These are phyloP conservation scores for Eucalyptus melliodora DNA, from an alignment of 345 rosid genomes.

Conservation along the genomic window DNA sequence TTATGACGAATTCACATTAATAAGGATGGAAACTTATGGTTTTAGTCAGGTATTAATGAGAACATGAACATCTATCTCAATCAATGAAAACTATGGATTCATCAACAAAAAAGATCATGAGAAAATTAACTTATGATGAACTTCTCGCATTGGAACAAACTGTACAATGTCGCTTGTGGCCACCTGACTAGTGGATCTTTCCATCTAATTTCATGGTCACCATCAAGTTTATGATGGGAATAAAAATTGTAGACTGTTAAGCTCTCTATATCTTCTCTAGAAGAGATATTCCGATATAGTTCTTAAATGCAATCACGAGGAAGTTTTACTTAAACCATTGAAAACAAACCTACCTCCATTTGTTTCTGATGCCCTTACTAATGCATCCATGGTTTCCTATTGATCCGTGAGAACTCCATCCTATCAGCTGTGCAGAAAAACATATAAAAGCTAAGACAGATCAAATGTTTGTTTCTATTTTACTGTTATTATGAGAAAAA, in stretches of 20 bases:
- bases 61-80: background rate
- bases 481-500: conserved; percentile 53
- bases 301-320: no score
- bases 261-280: background rate
- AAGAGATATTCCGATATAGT: no score
- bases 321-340: background rate
- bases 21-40: background rate
- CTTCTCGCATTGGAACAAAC: conserved; percentile 67
- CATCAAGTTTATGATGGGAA: conserved; percentile 46
- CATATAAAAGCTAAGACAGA: background rate
- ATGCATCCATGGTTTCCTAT: conserved; percentile 54
- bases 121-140: conserved; percentile 36
- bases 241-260: background rate
- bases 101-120: background rate
- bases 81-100: background rate
- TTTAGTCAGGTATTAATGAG: background rate
- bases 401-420: conserved; percentile 80
- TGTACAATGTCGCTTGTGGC: conserved; percentile 82
- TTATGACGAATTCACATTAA: background rate
- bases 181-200: conserved; percentile 56
- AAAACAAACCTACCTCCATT: no score
- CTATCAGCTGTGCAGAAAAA: background rate
- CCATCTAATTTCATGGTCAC: conserved; percentile 54
- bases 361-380: conserved; percentile 58
- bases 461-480: background rate